phyloP scores from a whole-genome alignment of 164 flowering plant genomes.

The Vitis cinerea region DNA sequence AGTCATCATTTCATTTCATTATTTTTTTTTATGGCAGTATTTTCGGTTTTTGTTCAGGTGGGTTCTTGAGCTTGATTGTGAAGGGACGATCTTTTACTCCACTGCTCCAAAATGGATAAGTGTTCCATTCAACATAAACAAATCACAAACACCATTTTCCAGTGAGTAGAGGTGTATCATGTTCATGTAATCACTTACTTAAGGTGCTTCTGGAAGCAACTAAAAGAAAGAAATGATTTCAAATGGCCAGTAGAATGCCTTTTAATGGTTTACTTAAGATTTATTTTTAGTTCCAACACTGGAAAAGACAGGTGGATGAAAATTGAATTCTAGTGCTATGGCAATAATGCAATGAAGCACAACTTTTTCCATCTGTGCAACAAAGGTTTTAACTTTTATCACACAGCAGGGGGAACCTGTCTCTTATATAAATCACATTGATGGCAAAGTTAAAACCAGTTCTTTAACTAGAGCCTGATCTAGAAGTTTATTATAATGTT shows the following conservation, averaged over 20 bases:
- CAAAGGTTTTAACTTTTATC: not conserved
- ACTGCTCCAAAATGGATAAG: slow-evolving; percentile 83
- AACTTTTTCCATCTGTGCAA: not conserved
- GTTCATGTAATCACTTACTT: not conserved
- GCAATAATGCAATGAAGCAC: not conserved
- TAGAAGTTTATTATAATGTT: not conserved
- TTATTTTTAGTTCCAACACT: not conserved
- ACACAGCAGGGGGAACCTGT: too few species aligned
- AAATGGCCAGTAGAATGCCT: not conserved
- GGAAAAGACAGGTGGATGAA: not conserved
- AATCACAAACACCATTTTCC: slow-evolving; percentile 20
- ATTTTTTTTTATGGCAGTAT: slow-evolving; percentile 3
- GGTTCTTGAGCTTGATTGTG: slow-evolving; percentile 88
- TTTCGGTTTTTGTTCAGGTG: slow-evolving; percentile 58
- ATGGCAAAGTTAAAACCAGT: not conserved
- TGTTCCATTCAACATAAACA: slow-evolving; percentile 17
- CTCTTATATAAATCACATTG: not conserved
- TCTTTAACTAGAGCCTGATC: not conserved
- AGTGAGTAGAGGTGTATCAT: slow-evolving; percentile 28
- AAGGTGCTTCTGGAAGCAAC: not conserved
- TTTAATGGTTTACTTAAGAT: not conserved
- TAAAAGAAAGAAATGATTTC: not conserved
- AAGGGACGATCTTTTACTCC: slow-evolving; percentile 80
- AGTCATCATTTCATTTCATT: not conserved
- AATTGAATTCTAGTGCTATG: not conserved